phyloP scores from a whole-genome alignment of 306 rosid species.

The Ceratonia siliqua region DNA sequence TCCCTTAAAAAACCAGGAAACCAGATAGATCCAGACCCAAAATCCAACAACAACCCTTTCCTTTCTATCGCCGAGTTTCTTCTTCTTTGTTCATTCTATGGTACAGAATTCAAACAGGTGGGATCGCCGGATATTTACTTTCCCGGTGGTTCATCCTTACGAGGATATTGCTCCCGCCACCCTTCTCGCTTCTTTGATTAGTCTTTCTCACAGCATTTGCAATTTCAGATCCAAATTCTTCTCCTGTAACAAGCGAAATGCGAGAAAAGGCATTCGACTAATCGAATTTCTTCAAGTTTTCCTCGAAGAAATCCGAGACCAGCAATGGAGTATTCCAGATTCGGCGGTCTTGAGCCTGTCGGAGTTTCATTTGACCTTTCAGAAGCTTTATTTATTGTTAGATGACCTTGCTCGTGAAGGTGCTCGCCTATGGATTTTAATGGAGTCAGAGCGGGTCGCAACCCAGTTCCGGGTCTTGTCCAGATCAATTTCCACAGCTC shows the following conservation, averaged over 20 bases:
- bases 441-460: conserved; percentile 63
- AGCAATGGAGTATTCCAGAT: conserved; percentile 27
- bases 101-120: conserved; percentile 37
- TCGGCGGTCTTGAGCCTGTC: conserved; percentile 47
- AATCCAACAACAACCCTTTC: conserved; percentile 24
- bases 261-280: conserved; percentile 45
- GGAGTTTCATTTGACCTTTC: conserved; percentile 72
- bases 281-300: conserved; percentile 54
- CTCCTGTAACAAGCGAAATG: conserved; percentile 57
- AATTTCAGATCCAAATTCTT: conserved; percentile 38
- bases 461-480: conserved; percentile 47
- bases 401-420: conserved; percentile 65
- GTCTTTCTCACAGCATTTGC: conserved; percentile 44
- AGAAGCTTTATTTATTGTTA: conserved; percentile 58
- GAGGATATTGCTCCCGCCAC: conserved; percentile 43
- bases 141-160: conserved; percentile 78
- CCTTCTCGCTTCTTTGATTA: conserved; percentile 49
- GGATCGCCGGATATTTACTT: conserved; percentile 66
- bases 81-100: conserved; percentile 42
- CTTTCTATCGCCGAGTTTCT: neutral
- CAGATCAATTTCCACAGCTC: conserved; percentile 55
- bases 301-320: conserved; percentile 52
- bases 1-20: neutral
- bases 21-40: conserved; percentile 21
- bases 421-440: conserved; percentile 55